Conservation (phyloP, 1,139 yeast genomes). For the Blastobotrys malaysiensis region DNA sequence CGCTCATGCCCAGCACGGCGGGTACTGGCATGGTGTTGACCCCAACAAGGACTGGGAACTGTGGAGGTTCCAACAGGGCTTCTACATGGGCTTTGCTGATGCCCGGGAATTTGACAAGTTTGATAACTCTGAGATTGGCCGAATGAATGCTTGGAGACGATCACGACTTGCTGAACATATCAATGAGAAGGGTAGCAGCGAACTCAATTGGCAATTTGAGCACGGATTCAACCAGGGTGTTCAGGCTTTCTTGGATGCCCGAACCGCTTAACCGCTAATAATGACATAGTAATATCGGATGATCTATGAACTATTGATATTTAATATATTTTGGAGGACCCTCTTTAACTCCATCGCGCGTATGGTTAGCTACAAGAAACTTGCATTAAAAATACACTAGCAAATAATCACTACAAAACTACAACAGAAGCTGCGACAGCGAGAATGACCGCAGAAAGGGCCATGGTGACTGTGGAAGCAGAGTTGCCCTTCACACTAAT, state of each 20-base stretch:
- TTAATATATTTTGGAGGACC: no score
- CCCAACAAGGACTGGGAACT: constrained; percentile 64
- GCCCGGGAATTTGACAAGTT: constrained; percentile 59
- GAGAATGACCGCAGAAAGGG: neutral
- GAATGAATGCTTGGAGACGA: constrained; percentile 61
- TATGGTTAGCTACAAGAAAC: no score
- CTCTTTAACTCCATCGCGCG: no score
- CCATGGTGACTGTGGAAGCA: neutral
- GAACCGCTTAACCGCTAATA: constrained; percentile 5
- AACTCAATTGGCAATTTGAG: constrained; percentile 76
- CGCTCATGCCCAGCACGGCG: constrained; percentile 45
- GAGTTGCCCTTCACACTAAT: constrained; percentile 7
- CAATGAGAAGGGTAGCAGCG: constrained; percentile 48
- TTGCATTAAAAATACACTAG: no score
- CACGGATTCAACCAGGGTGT: constrained; percentile 72
- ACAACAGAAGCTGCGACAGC: neutral
- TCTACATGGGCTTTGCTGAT: constrained; percentile 69
- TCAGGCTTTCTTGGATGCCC: constrained; percentile 23
- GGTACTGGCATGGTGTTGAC: constrained; percentile 66
- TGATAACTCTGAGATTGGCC: constrained; percentile 68
- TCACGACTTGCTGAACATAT: constrained; percentile 56
- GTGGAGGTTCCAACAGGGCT: constrained; percentile 75
- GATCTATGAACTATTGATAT: no score
- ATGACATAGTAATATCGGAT: no score
- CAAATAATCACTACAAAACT: no score